Conservation (phyloP, 192 early-diverging fungal genomes). For the Anaeromyces robustus region DNA sequence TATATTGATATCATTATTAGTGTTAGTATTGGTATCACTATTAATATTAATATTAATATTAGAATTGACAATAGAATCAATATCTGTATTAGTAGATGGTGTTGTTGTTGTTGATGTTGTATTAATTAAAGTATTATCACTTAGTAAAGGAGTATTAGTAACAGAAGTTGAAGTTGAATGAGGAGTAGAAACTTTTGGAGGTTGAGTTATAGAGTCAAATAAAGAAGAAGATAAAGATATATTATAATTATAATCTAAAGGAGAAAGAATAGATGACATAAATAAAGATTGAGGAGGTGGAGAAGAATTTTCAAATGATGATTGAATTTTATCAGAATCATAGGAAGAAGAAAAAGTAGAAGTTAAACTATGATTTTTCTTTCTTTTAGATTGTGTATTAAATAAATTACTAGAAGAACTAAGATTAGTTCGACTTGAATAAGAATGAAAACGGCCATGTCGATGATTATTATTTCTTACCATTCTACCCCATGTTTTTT, state of each 20-base stretch:
- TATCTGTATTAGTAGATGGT: neutral
- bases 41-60: no score
- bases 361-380: neutral
- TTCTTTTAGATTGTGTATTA: neutral
- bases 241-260: neutral
- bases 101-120: no score
- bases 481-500: neutral
- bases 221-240: neutral
- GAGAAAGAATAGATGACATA: neutral
- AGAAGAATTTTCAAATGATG: neutral
- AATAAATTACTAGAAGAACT: neutral
- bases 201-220: neutral
- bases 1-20: neutral
- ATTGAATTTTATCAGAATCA: neutral
- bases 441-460: neutral
- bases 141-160: neutral
- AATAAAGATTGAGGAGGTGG: neutral
- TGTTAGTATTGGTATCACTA: neutral
- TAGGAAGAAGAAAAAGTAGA: neutral
- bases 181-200: neutral
- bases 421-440: no score
- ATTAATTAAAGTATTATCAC: neutral
- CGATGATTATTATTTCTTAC: neutral
- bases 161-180: neutral
- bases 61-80: no score